Evolutionary conservation across 192 early-diverging fungal genomes (phyloP), one percentile per base, ranked within the genome.

Genomic region (Pilaira anomala): DNA sequence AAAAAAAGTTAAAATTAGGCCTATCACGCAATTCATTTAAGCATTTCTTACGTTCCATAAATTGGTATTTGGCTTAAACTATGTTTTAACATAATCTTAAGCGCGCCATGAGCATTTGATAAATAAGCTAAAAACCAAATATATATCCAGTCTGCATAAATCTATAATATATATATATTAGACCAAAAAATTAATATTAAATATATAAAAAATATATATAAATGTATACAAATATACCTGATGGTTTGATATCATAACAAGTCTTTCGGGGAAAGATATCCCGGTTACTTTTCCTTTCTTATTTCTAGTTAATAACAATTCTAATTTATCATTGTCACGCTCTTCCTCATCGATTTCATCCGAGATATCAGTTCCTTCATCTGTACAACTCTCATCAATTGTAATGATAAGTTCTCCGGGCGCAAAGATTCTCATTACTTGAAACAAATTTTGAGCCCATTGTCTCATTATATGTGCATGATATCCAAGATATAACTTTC

Each of bases 1-100:
- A 22, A 5, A 16, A 24, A 51, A 12, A 51, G 3, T 21, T 11
- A 5, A 4, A 44, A n/a, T n/a, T n/a, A n/a, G n/a, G n/a, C n/a
- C n/a, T 21, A 46, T 48, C 24, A 41, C 24, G 6, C 7, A 19
- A 19, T 45, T 45, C 42, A 16, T 46, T 13, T 16, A 41, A 53
- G 9, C 13, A 42, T 30, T 26, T 52, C 56, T 72, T 76, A 83
- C 85, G 83, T 84, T 72, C 96, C 96, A 80, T 93, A 91, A 40
- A 98, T 75, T 12, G 96, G 96, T 18, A 98, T 62, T 63, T 84
- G 75, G 57, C 85, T 88, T 51, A 98, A 81, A 49, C 84, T 85
- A 45, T 86, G 75, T 67, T 94, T 95, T 41, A 98, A 81, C 51
- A 96, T 91, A 53, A 98, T 96, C 74, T 96, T 97, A 53, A 98